Base-by-base conservation (phyloP, 176 grass and related monocot species). In the Aechmea fasciata region DNA sequence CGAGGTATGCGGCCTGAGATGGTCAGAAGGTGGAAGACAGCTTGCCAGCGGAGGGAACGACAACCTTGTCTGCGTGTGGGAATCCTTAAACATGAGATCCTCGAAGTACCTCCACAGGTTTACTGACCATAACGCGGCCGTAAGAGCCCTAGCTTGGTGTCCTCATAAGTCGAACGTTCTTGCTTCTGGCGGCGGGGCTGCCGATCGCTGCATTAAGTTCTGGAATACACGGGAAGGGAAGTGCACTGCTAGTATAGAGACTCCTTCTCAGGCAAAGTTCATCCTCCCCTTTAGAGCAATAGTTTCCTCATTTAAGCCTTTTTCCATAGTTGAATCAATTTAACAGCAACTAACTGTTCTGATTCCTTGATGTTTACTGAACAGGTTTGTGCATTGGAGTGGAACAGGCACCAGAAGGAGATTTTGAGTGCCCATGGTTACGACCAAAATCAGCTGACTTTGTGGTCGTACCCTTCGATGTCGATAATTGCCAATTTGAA, bases 371-470 rank as follows among this genome's bases (percentile, higher is more conserved):
- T 75, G 17, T 28, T 41, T 12, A 53, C 41, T 13, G 7, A 61
- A 49, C 25, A 83, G 81, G 69, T 83, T 10, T 76, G 74, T 52
- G 81, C 81, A 23, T 55, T 83, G 62, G 81, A 83, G 55, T 83
- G 81, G 81, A 83, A 78, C 74, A 73, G 59, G 74, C 69, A 78
- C 49, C 74, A 78, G 20, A 83, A 78, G 67, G 81, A 83, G 74
- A 83, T 83, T 28, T 57, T 83, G 14, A 83, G 74, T 57, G 81
- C 81, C 7, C 79, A 81, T 69, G 79, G 71, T 51, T 81, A 28
- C 51, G 49, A 41, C 29, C 61, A 78, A 24, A 68, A 73, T 62
- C 68, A 57, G 63, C 63, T 83, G 8, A 77, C 50, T 28, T 68
- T 83, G 49, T 76, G 81, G 41, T 52, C 81, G 29, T 83, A 72